phyloP scores from a whole-genome alignment of 805 yeast species.

The Candida silvicultrix region DNA sequence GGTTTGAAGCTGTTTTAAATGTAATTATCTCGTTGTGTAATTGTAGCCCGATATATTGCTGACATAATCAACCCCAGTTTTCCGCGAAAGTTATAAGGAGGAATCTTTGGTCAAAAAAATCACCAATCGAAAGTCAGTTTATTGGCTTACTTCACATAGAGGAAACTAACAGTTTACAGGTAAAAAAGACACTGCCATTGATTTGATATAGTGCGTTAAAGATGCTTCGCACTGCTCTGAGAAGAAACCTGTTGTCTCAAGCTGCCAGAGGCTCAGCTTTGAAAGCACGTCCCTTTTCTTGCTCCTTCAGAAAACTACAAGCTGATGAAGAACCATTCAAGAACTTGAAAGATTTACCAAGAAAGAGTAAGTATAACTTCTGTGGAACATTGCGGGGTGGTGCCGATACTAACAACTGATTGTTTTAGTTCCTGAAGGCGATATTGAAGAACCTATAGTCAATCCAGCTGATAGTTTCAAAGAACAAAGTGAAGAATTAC shows the following conservation, averaged over 20 bases:
- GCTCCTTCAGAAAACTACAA: background rate
- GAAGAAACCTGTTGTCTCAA: background rate
- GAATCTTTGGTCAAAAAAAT: too few species aligned
- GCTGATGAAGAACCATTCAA: background rate
- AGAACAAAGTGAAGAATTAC: slow-evolving; percentile 64
- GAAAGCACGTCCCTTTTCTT: background rate
- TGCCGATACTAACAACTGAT: background rate
- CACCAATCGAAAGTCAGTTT: background rate
- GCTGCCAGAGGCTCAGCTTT: background rate
- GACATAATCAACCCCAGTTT: background rate
- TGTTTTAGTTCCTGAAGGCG: slow-evolving; percentile 3
- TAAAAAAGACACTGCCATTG: background rate
- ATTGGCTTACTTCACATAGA: too few species aligned
- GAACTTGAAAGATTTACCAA: background rate
- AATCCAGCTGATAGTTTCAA: slow-evolving; percentile 76
- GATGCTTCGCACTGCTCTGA: background rate
- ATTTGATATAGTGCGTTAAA: too few species aligned
- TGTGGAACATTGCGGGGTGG: background rate
- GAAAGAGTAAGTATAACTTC: background rate
- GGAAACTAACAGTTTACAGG: background rate
- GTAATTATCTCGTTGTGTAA: too few species aligned
- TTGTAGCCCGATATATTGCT: too few species aligned
- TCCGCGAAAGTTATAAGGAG: background rate
- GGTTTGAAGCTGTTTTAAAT: too few species aligned
- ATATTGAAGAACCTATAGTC: slow-evolving; percentile 30